Evolutionary conservation across 73 alveolate genomes (phyloP).

Genomic region (Stentor roeselii): DNA sequence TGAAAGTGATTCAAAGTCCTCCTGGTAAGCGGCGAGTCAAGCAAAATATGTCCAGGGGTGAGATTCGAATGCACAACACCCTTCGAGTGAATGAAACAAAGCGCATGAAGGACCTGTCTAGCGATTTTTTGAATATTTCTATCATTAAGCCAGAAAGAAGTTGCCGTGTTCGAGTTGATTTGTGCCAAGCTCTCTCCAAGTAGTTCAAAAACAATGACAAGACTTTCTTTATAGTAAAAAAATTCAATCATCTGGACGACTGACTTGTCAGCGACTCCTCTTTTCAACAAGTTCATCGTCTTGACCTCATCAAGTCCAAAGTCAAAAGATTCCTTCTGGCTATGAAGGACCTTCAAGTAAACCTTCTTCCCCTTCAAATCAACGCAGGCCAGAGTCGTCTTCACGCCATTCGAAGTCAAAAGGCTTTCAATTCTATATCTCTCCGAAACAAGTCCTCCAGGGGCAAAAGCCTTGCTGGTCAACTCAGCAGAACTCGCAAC

Average conservation of each 20-base stretch:
- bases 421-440: conserved; percentile 22
- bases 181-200: conserved; percentile 19
- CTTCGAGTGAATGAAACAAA: conserved; percentile 50
- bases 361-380: conserved; percentile 9
- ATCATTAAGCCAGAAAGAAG: not conserved
- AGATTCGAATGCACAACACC: conserved; percentile 65
- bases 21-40: not conserved
- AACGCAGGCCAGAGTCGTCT: not conserved
- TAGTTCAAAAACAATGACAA: conserved; percentile 38
- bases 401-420: conserved; percentile 15
- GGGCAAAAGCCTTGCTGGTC: not conserved
- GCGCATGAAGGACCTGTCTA: conserved; percentile 25
- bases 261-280: not conserved
- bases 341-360: conserved; percentile 14
- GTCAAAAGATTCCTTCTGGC: conserved; percentile 23
- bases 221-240: conserved; percentile 55
- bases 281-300: not conserved
- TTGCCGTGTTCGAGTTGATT: not conserved
- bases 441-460: conserved; percentile 15
- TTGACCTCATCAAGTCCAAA: conserved; percentile 30
- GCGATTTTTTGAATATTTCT: not conserved
- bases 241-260: conserved; percentile 42
- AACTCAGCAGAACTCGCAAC: not conserved
- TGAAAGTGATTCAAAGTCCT: not conserved
- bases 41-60: conserved; percentile 64